Base-by-base conservation (phyloP, 495 filamentous ascomycete species). In the Penicillium lagena region DNA sequence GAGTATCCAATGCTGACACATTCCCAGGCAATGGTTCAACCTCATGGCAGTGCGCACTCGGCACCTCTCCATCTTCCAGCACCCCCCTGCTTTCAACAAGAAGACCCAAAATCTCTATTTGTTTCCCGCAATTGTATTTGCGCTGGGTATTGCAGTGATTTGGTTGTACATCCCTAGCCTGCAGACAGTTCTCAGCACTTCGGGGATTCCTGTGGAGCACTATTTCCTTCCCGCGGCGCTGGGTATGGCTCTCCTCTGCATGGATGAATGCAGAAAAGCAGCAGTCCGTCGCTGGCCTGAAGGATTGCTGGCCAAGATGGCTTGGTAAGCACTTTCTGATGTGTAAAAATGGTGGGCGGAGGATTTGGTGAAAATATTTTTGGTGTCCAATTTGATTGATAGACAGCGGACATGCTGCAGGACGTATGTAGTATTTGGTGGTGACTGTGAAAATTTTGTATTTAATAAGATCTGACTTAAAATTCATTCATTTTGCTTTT, bases 141-240 rank as follows among this genome's bases (percentile, higher is more conserved):
- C 81, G 0, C 51, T 88, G 4, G 59, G 64, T 12, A 80, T 86
- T 65, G 76, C 77, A 1, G 68, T 86, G 41, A 72, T 86, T 44
- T 83, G 79, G 68, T 60, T 79, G 1, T 83, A 86, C 50, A 71
- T 82, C 17, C 78, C 77, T 1, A 56, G 63, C 8, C 50, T 87
- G n/a, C 79, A 86, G 48, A 39, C 41, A 0, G 56, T 71, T 4
- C 50, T 86, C 9, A 68, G 52, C 4, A 84, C 81, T 0, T 71
- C 76, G 0, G 52, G 59, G 2, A 76, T 86, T 1, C 80, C 82
- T 0, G 76, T 75, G 1, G 82, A 81, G 60, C 60, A 85, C 54
- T 87, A 72, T 67, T 86, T 87, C 54, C 49, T 87, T 28, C 83
- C 83, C 0, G 75, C 74, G 46, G 67, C 76, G 0, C 81, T 86